A percentile compares a stretch with the other conserved stretches of the same genome.
Evolutionary conservation across 108 stramenopile species (phyloP).

Genomic region (Skeletonema costatum): DNA sequence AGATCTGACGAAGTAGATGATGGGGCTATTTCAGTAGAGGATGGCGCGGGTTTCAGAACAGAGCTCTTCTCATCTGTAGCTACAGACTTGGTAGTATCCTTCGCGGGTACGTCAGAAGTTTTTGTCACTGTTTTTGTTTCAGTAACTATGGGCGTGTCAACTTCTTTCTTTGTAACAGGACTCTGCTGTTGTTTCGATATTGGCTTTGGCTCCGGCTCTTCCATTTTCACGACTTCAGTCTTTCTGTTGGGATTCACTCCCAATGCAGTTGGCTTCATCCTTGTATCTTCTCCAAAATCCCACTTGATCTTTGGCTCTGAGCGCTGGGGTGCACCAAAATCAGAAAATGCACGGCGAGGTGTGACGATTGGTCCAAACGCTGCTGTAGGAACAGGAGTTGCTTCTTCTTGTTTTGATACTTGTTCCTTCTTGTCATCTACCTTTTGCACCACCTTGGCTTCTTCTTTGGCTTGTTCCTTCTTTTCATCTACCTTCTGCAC

Average conservation of each 20-base stretch:
- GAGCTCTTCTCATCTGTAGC: background rate
- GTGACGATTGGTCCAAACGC: background rate
- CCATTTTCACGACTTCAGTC: background rate
- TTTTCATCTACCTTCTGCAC: background rate
- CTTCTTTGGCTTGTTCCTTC: background rate
- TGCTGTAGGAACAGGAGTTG: background rate
- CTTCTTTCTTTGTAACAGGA: background rate
- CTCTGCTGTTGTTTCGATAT: background rate
- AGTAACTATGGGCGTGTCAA: background rate
- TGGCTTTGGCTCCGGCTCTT: background rate
- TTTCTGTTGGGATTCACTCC: background rate
- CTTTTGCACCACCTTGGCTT: background rate
- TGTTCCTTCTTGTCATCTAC: background rate
- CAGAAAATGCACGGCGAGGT: background rate
- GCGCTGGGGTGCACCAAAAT: background rate
- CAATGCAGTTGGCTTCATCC: background rate
- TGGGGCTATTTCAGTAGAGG: background rate
- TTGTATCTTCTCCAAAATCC: background rate
- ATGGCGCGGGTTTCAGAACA: background rate
- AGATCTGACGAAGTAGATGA: conserved; percentile 1
- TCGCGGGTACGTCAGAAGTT: background rate
- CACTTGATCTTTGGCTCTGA: background rate
- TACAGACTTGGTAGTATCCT: background rate
- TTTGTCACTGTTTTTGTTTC: background rate
- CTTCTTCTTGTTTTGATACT: conserved; percentile 2